These are phyloP conservation scores for Raphanus raphanistrum DNA, from an alignment of 345 rosid species.

Conservation along the genomic window DNA sequence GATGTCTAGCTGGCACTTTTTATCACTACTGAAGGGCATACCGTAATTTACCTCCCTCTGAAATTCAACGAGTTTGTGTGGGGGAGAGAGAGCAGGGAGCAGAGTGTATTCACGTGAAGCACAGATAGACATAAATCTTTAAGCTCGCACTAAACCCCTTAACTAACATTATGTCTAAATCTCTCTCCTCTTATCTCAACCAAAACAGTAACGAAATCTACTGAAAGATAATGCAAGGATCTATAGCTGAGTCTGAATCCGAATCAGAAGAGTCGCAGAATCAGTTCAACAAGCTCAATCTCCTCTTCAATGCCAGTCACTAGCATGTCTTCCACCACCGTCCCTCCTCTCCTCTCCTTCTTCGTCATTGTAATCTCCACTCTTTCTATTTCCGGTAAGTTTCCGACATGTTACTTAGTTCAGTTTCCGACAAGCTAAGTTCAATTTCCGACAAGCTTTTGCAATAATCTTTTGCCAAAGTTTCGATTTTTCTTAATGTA, in stretches of 20 bases:
- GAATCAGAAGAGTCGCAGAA: slow-evolving; percentile 44
- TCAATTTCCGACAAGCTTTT: slow-evolving; percentile 15
- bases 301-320: slow-evolving; percentile 66
- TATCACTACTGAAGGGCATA: slow-evolving; percentile 3
- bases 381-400: slow-evolving; percentile 29
- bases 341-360: slow-evolving; percentile 37
- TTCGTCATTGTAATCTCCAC: slow-evolving; percentile 24
- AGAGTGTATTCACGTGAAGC: slow-evolving; percentile 38
- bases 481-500: neutral
- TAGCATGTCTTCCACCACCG: slow-evolving; percentile 40
- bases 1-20: slow-evolving; percentile 26
- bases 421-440: neutral
- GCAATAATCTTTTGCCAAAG: neutral
- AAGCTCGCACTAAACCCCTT: slow-evolving; percentile 25
- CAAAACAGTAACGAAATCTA: neutral
- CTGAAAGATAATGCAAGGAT: slow-evolving; percentile 70
- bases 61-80: slow-evolving; percentile 12
- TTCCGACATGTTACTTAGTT: neutral
- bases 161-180: slow-evolving; percentile 19
- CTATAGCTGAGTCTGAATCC: slow-evolving; percentile 47
- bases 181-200: slow-evolving; percentile 8
- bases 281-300: slow-evolving; percentile 38
- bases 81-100: slow-evolving; percentile 32
- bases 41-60: neutral
- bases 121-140: slow-evolving; percentile 32